Conservation (phyloP, 257 asterid species). For the Anisodus acutangulus region DNA sequence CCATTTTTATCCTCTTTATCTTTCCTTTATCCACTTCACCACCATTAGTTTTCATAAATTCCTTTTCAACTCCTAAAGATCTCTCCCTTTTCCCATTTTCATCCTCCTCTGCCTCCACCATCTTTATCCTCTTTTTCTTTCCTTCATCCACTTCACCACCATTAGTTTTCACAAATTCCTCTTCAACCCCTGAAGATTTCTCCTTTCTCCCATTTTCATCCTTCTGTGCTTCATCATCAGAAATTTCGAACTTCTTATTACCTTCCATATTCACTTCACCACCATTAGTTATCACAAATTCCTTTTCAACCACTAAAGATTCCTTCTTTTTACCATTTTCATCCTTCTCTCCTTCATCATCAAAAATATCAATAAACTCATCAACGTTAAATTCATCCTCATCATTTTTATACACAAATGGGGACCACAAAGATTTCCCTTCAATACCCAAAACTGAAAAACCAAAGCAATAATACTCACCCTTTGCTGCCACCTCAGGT, state of each 20-base stretch:
- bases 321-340: too few species aligned
- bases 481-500: conserved; percentile 53
- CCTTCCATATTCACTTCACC: too few species aligned
- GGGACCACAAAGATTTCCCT: conserved; percentile 41
- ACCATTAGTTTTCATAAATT: neutral
- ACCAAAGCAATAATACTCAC: conserved; percentile 54
- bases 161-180: neutral
- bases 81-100: neutral
- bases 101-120: conserved; percentile 28
- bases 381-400: neutral
- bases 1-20: conserved; percentile 47
- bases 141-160: neutral
- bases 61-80: neutral
- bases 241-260: too few species aligned
- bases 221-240: conserved; percentile 29
- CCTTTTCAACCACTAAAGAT: too few species aligned
- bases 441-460: conserved; percentile 41
- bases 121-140: conserved; percentile 45
- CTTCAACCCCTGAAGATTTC: neutral
- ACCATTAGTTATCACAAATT: too few species aligned
- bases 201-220: neutral
- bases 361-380: conserved; percentile 23
- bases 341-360: conserved; percentile 26
- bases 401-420: conserved; percentile 35
- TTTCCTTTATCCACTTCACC: neutral